Conservation (phyloP, 2,329 filamentous ascomycete species). For the Lecanicillium sp. region DNA sequence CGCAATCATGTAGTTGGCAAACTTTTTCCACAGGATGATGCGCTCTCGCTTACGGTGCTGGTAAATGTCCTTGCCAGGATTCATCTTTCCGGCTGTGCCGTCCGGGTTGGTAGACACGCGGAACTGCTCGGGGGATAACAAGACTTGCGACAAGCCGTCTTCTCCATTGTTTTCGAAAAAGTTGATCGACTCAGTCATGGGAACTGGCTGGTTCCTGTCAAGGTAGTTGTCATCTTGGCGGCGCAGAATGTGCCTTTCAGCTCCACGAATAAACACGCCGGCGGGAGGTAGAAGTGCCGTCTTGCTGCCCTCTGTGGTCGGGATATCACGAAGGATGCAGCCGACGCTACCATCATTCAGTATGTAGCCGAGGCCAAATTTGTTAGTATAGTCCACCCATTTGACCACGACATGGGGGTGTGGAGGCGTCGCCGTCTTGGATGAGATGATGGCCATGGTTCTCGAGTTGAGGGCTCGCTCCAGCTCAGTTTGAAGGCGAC, state of each 20-base stretch:
- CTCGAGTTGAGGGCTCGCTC: slow-evolving; percentile 57
- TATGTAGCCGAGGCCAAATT: slow-evolving; percentile 78
- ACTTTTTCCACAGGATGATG: slow-evolving; percentile 64
- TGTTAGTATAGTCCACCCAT: slow-evolving; percentile 86
- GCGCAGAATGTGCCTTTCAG: slow-evolving; percentile 62
- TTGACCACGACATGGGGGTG: slow-evolving; percentile 62
- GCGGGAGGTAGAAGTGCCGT: slow-evolving; percentile 56
- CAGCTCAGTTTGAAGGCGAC: slow-evolving; percentile 50
- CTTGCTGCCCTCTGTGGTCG: slow-evolving; percentile 41
- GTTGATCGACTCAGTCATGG: slow-evolving; percentile 56
- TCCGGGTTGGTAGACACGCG: slow-evolving; percentile 47
- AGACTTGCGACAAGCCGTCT: slow-evolving; percentile 53
- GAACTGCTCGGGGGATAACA: slow-evolving; percentile 57
- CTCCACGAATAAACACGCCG: slow-evolving; percentile 63
- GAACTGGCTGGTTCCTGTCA: slow-evolving; percentile 54
- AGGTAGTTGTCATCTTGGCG: slow-evolving; percentile 46
- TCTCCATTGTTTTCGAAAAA: slow-evolving; percentile 68
- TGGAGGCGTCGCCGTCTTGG: slow-evolving; percentile 44
- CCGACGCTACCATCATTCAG: slow-evolving; percentile 75
- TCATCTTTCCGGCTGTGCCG: slow-evolving; percentile 53
- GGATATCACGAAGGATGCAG: slow-evolving; percentile 55
- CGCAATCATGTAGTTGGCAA: slow-evolving; percentile 66
- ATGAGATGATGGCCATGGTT: slow-evolving; percentile 52
- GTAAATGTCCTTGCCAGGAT: slow-evolving; percentile 55
- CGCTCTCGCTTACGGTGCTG: slow-evolving; percentile 60